Evolutionary conservation across 2,329 filamentous ascomycete genomes (phyloP).

Genomic region (Curvularia verruculosa): DNA sequence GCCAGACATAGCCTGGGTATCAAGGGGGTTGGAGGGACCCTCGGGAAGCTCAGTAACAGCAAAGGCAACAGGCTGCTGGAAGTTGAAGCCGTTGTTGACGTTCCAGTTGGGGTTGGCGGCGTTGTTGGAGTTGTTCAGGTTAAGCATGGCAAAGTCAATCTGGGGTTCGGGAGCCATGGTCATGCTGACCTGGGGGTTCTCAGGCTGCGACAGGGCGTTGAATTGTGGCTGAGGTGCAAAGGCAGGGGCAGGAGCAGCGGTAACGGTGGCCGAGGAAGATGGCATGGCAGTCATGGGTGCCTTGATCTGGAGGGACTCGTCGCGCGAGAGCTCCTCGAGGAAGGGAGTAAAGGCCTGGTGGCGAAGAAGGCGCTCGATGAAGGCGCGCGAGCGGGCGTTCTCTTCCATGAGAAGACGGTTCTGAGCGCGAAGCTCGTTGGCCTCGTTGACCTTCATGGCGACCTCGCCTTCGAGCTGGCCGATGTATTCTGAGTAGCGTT

Average conservation of each 20-base stretch:
- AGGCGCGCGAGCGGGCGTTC: conserved; percentile 83
- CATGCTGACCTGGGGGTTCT: conserved; percentile 72
- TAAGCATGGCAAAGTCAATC: conserved; percentile 76
- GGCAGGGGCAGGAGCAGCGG: conserved; percentile 51
- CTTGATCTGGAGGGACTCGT: conserved; percentile 44
- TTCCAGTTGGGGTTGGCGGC: conserved; percentile 48
- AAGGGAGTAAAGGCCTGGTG: conserved; percentile 58
- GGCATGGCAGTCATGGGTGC: conserved; percentile 38
- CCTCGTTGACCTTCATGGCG: conserved; percentile 80
- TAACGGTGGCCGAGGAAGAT: conserved; percentile 37
- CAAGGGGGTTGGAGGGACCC: conserved; percentile 64
- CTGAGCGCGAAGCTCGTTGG: conserved; percentile 77
- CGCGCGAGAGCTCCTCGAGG: conserved; percentile 51
- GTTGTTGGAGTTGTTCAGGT: conserved; percentile 55
- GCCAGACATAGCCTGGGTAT: conserved; percentile 68
- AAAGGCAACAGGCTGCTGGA: conserved; percentile 71
- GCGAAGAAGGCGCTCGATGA: conserved; percentile 73
- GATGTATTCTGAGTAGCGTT: conserved; percentile 82
- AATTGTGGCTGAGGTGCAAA: conserved; percentile 61
- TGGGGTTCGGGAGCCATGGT: conserved; percentile 81
- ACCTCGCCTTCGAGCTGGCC: conserved; percentile 90
- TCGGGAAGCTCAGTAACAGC: conserved; percentile 74
- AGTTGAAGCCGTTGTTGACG: conserved; percentile 60
- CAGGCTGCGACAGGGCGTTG: conserved; percentile 55
- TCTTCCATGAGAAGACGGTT: conserved; percentile 84